These are phyloP conservation scores for Diplodia corticola DNA, from an alignment of 2,329 filamentous ascomycete genomes.

Conservation along the genomic window DNA sequence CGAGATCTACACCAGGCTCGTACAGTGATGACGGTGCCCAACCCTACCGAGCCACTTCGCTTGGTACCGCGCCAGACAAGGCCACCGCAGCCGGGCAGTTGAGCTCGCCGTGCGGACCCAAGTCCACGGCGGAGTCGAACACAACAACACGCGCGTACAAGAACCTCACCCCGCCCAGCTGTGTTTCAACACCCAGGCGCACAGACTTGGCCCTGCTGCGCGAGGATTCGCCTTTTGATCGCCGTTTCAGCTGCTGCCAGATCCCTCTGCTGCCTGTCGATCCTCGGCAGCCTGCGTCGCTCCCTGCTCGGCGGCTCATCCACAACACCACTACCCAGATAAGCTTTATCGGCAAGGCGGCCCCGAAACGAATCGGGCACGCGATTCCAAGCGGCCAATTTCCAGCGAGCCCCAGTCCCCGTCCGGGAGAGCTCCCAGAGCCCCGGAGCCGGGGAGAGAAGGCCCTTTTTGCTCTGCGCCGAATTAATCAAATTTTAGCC, in stretches of 20 bases:
- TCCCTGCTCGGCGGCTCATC: neutral
- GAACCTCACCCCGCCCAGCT: neutral
- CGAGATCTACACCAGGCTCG: conserved; percentile 9
- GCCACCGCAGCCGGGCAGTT: neutral
- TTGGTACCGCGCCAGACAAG: neutral
- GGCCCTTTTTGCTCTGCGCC: conserved; percentile 1
- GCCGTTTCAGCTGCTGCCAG: neutral
- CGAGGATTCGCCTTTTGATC: neutral
- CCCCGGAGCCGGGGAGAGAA: conserved; percentile 2
- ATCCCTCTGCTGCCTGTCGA: neutral
- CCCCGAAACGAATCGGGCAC: conserved; percentile 7
- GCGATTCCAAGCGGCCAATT: neutral
- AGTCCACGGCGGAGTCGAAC: neutral
- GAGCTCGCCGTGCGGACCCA: neutral
- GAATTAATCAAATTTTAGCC: neutral
- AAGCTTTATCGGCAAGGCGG: conserved; percentile 12
- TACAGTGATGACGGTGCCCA: neutral
- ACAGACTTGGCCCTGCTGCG: neutral
- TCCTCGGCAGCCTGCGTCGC: neutral
- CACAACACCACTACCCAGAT: neutral
- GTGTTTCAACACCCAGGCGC: neutral
- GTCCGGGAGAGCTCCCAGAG: neutral
- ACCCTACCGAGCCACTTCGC: neutral
- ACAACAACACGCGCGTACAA: neutral
- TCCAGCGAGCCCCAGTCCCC: neutral